Percentiles rank a stretch among this genome's conserved stretches.
Conservation (phyloP, 2,329 filamentous ascomycete genomes). For the Colletotrichum salicis region DNA sequence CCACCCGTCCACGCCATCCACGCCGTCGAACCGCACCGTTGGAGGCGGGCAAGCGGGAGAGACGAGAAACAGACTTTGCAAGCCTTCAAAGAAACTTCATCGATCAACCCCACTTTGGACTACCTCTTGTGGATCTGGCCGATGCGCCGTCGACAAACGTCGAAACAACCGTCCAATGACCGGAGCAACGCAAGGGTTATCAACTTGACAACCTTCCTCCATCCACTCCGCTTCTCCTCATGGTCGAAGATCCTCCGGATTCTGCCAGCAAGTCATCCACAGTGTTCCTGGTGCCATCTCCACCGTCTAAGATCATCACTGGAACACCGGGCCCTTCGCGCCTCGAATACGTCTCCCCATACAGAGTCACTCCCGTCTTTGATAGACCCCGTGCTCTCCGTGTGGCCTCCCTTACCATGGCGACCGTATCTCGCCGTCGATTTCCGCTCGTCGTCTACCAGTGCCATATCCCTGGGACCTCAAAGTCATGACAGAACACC, state of each 20-base stretch:
- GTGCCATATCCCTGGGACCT: not conserved
- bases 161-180: constrained; percentile 23
- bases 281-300: not conserved
- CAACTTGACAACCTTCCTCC: not conserved
- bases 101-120: not conserved
- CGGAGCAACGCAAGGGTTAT: not conserved
- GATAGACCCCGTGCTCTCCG: not conserved
- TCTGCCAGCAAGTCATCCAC: not conserved
- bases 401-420: not conserved
- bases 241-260: not conserved
- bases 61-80: not conserved
- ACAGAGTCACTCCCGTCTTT: not conserved
- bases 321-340: not conserved
- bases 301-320: constrained; percentile 17
- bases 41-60: not conserved
- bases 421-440: not conserved
- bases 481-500: not conserved
- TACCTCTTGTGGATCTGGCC: not conserved
- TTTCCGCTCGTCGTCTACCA: not conserved
- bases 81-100: not conserved
- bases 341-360: not conserved
- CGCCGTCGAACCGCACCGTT: not conserved
- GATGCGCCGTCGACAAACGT: constrained; percentile 2
- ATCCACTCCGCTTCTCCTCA: not conserved
- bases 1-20: not conserved